Conservation (phyloP, 192 early-diverging fungal genomes). For the Geranomyces variabilis region DNA sequence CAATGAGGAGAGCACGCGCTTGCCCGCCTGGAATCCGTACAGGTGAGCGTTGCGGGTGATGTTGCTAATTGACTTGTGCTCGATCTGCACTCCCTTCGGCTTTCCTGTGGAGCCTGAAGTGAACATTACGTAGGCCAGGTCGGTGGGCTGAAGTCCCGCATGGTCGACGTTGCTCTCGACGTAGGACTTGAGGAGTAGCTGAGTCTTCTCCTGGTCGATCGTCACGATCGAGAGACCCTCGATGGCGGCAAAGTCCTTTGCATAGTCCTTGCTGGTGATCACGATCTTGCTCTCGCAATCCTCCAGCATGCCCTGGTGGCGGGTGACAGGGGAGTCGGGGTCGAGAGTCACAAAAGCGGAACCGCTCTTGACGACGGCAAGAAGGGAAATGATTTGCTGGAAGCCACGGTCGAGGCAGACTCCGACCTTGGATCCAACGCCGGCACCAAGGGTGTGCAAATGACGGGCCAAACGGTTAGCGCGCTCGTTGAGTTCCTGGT, state of each 20-base stretch:
- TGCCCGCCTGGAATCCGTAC: not conserved
- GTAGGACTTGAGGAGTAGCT: not conserved
- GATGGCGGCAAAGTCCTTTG: not conserved
- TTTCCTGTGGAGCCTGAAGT: conserved; percentile 50
- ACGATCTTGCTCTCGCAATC: no score
- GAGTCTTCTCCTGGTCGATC: not conserved
- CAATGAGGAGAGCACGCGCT: not conserved
- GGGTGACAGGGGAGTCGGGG: not conserved
- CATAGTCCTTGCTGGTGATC: not conserved
- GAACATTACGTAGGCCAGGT: conserved; percentile 49
- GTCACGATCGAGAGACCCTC: not conserved
- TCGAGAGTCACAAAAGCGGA: conserved; percentile 8
- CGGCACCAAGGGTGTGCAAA: not conserved
- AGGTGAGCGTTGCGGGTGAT: not conserved
- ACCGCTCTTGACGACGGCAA: conserved; percentile 27
- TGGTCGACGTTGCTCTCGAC: not conserved
- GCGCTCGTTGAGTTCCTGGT: conserved; percentile 14
- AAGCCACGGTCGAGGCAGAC: conserved; percentile 20
- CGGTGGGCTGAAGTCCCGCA: conserved; percentile 1
- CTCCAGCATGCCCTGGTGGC: not conserved
- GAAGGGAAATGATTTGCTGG: conserved; percentile 8
- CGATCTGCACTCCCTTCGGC: conserved; percentile 38
- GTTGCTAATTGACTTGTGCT: conserved; percentile 12
- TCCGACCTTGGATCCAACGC: conserved; percentile 5
- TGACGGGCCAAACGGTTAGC: conserved; percentile 16